phyloP scores from a whole-genome alignment of 805 yeast species.

The Grigorovia transvaalensis region DNA sequence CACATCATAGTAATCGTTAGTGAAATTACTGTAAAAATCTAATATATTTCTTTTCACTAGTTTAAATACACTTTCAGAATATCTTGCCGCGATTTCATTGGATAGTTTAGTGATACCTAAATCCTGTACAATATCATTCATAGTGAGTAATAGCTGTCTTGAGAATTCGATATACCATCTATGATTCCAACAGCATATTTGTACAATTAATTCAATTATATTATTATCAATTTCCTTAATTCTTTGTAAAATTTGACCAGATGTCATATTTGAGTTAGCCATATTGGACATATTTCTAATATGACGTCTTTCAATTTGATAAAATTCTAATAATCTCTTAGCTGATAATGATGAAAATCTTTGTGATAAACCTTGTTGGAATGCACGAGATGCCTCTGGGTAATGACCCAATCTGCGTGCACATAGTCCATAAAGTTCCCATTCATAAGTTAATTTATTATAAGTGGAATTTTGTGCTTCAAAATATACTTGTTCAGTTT shows the following conservation, averaged over 20 bases:
- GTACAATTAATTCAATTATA: constrained; percentile 60
- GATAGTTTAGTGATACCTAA: constrained; percentile 73
- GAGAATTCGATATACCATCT: constrained; percentile 95
- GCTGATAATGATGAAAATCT: constrained; percentile 78
- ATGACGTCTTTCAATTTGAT: constrained; percentile 38
- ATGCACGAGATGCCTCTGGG: constrained; percentile 83
- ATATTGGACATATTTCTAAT: constrained; percentile 13
- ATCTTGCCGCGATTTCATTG: constrained; percentile 59
- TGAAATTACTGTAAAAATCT: constrained; percentile 18
- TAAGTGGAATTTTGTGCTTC: constrained; percentile 78
- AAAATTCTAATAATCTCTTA: constrained; percentile 59
- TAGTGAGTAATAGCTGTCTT: constrained; percentile 47
- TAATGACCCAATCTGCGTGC: constrained; percentile 78
- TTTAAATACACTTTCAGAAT: constrained; percentile 34
- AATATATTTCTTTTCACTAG: constrained; percentile 22
- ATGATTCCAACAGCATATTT: constrained; percentile 92
- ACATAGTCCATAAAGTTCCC: constrained; percentile 85
- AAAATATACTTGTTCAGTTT: constrained; percentile 80
- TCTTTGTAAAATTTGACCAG: constrained; percentile 27
- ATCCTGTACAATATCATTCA: constrained; percentile 54
- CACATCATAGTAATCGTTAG: constrained; percentile 22
- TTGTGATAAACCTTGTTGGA: constrained; percentile 54
- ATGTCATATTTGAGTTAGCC: constrained; percentile 18
- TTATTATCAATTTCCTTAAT: constrained; percentile 35
- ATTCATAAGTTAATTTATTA: constrained; percentile 70